Evolutionary conservation across 768 basidiomycete genomes (phyloP), one percentile per base, ranked within the genome.

Genomic region (Trametes cubensis): DNA sequence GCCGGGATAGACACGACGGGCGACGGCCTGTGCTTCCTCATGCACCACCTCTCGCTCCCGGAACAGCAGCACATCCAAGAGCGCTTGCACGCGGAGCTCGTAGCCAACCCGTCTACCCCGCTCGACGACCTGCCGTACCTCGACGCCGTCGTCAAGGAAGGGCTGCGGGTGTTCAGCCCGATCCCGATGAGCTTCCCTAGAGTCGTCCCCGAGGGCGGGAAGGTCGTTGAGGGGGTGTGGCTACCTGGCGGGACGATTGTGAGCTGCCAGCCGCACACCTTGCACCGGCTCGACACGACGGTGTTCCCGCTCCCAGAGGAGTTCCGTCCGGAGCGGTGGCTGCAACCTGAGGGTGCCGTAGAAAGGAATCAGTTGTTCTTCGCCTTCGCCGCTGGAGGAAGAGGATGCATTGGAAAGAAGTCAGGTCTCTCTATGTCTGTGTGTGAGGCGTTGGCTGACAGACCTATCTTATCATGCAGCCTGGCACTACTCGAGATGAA

Each of bases 291-390:
- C 28, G 97, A 99, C 75, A 83, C 88, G 40, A 78, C 79, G 38
- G 84, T 95, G 41, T 99, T 92, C 80, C 90, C 92, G 34, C 84
- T 94, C 42, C 95, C 96, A 13, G 91, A 95, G 34, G 73, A 75
- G 50, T 88, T 97, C 75, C 62, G 79, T 10, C 97, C 97, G 4
- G 95, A 98, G 71, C 87, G 97, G 57, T 99, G 95, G 95, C 80
- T 99, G 52, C 90, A 95, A 68, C 80, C 86, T 20, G 75, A 85
- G 21, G 83, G 86, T 62, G 76, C 81, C 44, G 89, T 90, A 72
- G 94, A 95, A 42, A 88, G 92, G 76, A 96, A 98, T 76, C 98
- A 93, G 74, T 85, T 98, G 62, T 92, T 98, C 40, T 98, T 94
- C 73, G 95, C 68, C 26, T 69, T 69, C 54, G 57, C 58, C 2